Evolutionary conservation across 345 rosid genomes (phyloP).

Genomic region (Syzygium oleosum): DNA sequence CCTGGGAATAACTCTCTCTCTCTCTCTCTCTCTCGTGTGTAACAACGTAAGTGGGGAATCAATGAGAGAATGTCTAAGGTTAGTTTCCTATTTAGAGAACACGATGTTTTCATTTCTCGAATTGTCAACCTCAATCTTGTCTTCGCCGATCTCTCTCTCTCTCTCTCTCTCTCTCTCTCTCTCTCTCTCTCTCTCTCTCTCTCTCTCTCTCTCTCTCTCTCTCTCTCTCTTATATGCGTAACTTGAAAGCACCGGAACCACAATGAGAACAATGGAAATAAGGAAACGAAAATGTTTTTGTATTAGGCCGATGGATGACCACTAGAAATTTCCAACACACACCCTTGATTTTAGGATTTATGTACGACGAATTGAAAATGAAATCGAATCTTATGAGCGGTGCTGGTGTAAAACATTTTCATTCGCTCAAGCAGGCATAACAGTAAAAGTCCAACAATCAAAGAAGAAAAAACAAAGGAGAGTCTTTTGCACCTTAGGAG

Average conservation of each 20-base stretch:
- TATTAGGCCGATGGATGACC: not conserved
- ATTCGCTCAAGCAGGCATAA: not conserved
- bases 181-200: not conserved
- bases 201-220: not conserved
- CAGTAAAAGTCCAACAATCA: not conserved
- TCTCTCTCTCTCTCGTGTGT: not conserved
- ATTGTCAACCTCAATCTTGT: not conserved
- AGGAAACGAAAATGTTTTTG: not conserved
- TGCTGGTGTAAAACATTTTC: not conserved
- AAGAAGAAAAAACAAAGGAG: not conserved
- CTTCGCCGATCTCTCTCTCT: not conserved
- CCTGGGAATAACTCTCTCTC: not conserved
- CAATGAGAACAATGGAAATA: not conserved
- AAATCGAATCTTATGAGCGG: not conserved
- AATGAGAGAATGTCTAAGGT: not conserved
- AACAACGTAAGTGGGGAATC: not conserved
- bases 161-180: too few relatives aligned
- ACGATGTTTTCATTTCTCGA: not conserved
- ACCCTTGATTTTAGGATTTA: not conserved
- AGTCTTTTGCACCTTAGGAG: slow-evolving; percentile 59
- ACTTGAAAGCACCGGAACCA: not conserved
- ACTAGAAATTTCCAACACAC: not conserved
- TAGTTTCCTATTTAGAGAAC: slow-evolving; percentile 2
- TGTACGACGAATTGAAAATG: not conserved
- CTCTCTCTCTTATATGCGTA: not conserved